phyloP scores from a whole-genome alignment of 257 asterid species.

The Galeopsis tetrahit region DNA sequence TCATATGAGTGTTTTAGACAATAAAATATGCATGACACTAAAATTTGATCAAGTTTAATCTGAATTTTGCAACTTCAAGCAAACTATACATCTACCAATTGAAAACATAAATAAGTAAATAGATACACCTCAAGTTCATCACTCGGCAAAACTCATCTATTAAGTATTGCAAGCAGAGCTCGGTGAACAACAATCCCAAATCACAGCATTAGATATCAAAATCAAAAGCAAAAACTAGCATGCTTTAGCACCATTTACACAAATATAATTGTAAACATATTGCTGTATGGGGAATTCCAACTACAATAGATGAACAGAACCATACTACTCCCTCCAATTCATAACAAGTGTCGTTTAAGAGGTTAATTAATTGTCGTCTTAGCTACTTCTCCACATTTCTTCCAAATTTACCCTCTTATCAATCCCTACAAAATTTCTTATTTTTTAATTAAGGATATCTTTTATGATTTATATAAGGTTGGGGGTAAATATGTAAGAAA shows the following conservation, averaged over 20 bases:
- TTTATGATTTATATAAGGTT: too few species aligned
- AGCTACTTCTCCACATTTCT: too few species aligned
- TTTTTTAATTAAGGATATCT: too few species aligned
- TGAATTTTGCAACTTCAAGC: neutral
- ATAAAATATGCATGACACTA: neutral
- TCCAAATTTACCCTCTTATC: too few species aligned
- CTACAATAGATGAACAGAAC: neutral
- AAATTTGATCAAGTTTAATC: neutral
- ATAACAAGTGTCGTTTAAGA: too few species aligned
- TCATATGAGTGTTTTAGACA: neutral
- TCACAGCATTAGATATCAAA: conserved; percentile 1
- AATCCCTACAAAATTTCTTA: too few species aligned
- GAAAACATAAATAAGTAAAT: neutral
- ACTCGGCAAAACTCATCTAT: conserved; percentile 19
- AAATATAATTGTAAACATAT: neutral
- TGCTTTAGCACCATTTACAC: neutral
- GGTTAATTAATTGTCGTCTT: too few species aligned
- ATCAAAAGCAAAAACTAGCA: conserved; percentile 9
- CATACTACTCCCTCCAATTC: neutral
- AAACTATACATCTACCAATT: neutral
- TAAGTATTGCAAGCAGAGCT: neutral
- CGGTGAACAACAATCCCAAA: neutral
- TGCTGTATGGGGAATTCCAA: neutral
- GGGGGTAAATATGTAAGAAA: too few species aligned
- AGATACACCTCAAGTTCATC: neutral